Evolutionary conservation across 2,329 filamentous ascomycete species (phyloP).

Genomic region (Fusarium globosum): DNA sequence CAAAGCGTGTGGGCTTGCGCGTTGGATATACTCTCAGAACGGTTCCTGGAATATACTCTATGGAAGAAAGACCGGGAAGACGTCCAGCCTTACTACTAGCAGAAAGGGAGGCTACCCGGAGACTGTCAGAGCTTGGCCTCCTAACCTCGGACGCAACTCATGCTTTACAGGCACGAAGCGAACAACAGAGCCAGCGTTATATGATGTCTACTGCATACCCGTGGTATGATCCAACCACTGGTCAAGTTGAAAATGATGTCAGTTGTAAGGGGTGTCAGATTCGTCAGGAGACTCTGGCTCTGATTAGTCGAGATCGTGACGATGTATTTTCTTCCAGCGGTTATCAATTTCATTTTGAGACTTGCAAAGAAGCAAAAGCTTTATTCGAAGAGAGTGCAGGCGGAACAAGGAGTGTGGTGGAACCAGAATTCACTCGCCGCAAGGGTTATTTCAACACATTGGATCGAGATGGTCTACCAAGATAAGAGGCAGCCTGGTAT

Average conservation of each 20-base stretch:
- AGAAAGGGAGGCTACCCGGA: not conserved
- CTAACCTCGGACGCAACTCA: fast-evolving
- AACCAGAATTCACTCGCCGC: not conserved
- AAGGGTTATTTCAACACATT: not conserved
- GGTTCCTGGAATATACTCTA: not conserved
- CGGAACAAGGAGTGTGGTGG: not conserved
- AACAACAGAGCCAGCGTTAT: not conserved
- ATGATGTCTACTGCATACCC: not conserved
- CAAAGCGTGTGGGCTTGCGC: not conserved
- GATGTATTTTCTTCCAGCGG: not conserved
- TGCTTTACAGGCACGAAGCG: not conserved
- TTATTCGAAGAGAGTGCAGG: fast-evolving
- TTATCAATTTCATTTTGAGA: not conserved
- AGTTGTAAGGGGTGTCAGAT: not conserved
- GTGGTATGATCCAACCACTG: not conserved
- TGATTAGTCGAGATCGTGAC: not conserved
- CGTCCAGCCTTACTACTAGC: not conserved
- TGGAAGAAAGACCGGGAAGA: not conserved
- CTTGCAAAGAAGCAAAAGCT: not conserved
- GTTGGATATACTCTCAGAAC: not conserved
- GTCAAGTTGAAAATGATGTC: fast-evolving
- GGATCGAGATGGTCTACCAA: not conserved
- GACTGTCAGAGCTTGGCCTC: not conserved
- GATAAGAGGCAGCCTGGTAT: too few relatives aligned
- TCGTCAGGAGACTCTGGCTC: fast-evolving